Evolutionary conservation across 768 basidiomycete genomes (phyloP).

Genomic region (Naganishia kalamii): DNA sequence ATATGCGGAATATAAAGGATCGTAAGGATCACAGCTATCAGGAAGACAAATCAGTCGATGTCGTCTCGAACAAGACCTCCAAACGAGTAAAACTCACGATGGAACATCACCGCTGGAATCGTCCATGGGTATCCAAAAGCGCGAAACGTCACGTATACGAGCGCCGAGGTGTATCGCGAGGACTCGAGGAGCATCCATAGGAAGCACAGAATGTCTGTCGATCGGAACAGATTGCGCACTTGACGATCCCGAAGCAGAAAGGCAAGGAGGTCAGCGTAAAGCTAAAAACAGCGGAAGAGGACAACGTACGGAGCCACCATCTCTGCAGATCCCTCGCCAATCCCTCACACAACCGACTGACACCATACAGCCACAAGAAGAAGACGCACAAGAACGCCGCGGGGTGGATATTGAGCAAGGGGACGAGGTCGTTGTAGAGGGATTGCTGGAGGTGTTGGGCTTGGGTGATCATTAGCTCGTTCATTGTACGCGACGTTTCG

Average conservation of each 20-base stretch:
- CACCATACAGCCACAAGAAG: not conserved
- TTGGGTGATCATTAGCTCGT: slow-evolving; percentile 15
- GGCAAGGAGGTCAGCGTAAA: not conserved
- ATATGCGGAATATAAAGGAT: slow-evolving; percentile 10
- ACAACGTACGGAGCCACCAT: slow-evolving; percentile 1
- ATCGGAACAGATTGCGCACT: slow-evolving; percentile 3
- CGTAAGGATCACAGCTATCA: not conserved
- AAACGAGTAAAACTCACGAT: not conserved
- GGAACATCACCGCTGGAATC: not conserved
- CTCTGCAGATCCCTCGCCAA: not conserved
- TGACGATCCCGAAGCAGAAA: not conserved
- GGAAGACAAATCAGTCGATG: not conserved
- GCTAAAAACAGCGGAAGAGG: not conserved
- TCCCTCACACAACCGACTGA: not conserved
- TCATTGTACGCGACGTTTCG: too few species aligned
- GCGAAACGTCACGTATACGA: not conserved
- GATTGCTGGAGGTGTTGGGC: slow-evolving; percentile 13
- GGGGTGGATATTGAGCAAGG: not conserved
- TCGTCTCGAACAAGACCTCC: not conserved
- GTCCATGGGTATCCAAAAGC: slow-evolving; percentile 8
- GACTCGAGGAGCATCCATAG: slow-evolving; percentile 10
- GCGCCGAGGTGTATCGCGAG: slow-evolving; percentile 1
- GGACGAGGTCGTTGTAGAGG: slow-evolving; percentile 4
- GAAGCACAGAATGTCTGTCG: slow-evolving; percentile 8
- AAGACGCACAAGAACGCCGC: slow-evolving; percentile 1